A percentile compares a stretch with the other conserved stretches of the same genome.
Conservation (phyloP, 2,329 filamentous ascomycete species). For the Thielaviopsis musarum region DNA sequence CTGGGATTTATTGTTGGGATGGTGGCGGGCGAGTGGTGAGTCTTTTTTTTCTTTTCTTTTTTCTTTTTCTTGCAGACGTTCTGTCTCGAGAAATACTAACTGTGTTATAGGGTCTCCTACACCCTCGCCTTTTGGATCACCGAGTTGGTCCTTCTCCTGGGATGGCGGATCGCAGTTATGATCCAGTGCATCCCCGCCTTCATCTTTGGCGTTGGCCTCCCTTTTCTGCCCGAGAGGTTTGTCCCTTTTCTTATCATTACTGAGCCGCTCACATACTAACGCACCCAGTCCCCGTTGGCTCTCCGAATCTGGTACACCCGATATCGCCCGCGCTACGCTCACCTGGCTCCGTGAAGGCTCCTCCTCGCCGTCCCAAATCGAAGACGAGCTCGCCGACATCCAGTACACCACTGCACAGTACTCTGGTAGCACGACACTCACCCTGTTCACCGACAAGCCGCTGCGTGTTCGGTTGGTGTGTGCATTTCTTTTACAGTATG, state of each 20-base stretch:
- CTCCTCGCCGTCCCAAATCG: conserved; percentile 21
- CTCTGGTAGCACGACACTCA: conserved; percentile 22
- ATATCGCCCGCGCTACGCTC: conserved; percentile 27
- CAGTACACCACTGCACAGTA: conserved; percentile 19
- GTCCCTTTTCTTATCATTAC: conserved; percentile 13
- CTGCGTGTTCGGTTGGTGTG: conserved; percentile 39
- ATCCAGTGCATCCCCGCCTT: conserved; percentile 34
- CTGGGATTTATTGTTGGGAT: conserved; percentile 39
- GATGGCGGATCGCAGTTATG: conserved; percentile 36
- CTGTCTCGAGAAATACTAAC: not conserved
- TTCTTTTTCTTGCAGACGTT: not conserved
- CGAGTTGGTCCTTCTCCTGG: conserved; percentile 25
- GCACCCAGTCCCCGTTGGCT: conserved; percentile 39
- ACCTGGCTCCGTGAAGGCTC: conserved; percentile 32
- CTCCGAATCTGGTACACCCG: conserved; percentile 29
- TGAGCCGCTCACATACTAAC: not conserved
- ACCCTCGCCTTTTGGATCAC: conserved; percentile 35
- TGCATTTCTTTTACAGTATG: conserved; percentile 38
- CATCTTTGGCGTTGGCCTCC: conserved; percentile 32
- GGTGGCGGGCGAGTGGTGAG: conserved; percentile 36
- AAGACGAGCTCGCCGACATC: conserved; percentile 30
- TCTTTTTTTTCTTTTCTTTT: too few relatives aligned
- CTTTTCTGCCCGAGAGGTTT: conserved; percentile 37
- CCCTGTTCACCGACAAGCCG: conserved; percentile 29
- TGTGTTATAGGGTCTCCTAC: conserved; percentile 33